phyloP scores from a whole-genome alignment of 495 filamentous ascomycete species.

The Geopyxis carbonaria region DNA sequence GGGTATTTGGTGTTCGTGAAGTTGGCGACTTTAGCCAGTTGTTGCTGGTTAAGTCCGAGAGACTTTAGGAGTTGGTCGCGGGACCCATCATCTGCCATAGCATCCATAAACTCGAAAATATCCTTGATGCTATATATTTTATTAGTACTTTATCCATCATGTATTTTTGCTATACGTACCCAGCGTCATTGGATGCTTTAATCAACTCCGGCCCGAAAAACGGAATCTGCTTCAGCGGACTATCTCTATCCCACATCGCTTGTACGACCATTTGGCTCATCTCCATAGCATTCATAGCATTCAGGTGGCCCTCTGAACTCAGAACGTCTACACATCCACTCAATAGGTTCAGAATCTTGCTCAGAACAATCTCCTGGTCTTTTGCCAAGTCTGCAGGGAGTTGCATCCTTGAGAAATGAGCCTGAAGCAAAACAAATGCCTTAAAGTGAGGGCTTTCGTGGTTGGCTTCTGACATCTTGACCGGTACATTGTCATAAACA shows the following conservation, averaged over 20 bases:
- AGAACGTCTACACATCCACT: slow-evolving; percentile 89
- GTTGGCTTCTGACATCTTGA: slow-evolving; percentile 73
- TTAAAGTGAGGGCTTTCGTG: slow-evolving; percentile 98
- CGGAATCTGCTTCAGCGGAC: slow-evolving; percentile 91
- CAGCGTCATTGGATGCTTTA: slow-evolving; percentile 61
- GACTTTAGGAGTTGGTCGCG: slow-evolving; percentile 57
- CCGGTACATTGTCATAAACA: slow-evolving; percentile 84
- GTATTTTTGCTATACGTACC: slow-evolving; percentile 51
- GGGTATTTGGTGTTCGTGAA: slow-evolving; percentile 98
- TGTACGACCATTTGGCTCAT: slow-evolving; percentile 99
- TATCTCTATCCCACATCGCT: slow-evolving; percentile 97
- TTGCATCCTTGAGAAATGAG: slow-evolving; percentile 94
- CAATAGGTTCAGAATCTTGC: slow-evolving; percentile 71
- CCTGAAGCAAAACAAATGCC: slow-evolving; percentile 86
- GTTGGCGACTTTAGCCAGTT: slow-evolving; percentile 70
- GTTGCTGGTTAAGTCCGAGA: slow-evolving; percentile 60
- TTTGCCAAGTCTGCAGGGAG: slow-evolving; percentile 92
- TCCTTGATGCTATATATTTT: slow-evolving; percentile 50
- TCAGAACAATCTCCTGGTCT: slow-evolving; percentile 78
- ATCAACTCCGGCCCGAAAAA: slow-evolving; percentile 75
- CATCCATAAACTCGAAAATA: slow-evolving; percentile 95
- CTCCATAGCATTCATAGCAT: slow-evolving; percentile 97
- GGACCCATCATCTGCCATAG: slow-evolving; percentile 76
- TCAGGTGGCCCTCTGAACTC: slow-evolving; percentile 87
- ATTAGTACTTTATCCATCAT: too few species aligned